phyloP scores from a whole-genome alignment of 2,329 filamentous ascomycete genomes.

The Dichotomopilus funicola region DNA sequence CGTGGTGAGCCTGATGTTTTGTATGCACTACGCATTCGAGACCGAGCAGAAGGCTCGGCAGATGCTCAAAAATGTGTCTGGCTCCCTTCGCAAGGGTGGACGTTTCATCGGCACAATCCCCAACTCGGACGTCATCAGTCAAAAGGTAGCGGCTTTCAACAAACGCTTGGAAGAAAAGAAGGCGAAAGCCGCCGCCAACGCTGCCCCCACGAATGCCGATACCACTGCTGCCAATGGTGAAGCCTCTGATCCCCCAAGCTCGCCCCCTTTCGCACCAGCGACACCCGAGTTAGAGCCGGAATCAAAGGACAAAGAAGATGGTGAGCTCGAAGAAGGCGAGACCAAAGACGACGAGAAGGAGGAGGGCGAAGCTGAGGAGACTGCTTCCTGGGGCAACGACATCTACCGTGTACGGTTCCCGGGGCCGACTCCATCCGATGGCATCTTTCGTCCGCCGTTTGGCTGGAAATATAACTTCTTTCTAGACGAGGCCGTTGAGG shows the following conservation, averaged over 20 bases:
- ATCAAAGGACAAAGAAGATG: constrained; percentile 17
- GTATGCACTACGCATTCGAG: constrained; percentile 98
- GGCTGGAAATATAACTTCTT: constrained; percentile 99
- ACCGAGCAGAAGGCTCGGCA: constrained; percentile 79
- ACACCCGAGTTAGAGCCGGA: too few species aligned
- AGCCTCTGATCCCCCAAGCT: neutral
- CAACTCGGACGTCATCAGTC: constrained; percentile 86
- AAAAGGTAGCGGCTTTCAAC: constrained; percentile 72
- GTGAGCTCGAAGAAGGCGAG: constrained; percentile 28
- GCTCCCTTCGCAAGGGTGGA: constrained; percentile 85
- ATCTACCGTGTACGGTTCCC: constrained; percentile 91
- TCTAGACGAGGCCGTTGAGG: constrained; percentile 90
- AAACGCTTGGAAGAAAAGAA: constrained; percentile 35
- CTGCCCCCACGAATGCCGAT: constrained; percentile 20
- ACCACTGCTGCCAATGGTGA: neutral
- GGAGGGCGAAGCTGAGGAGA: constrained; percentile 49
- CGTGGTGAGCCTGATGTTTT: constrained; percentile 98
- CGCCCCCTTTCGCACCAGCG: too few species aligned
- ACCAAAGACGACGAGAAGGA: constrained; percentile 31
- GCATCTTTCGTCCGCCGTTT: constrained; percentile 87
- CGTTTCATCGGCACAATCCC: constrained; percentile 92
- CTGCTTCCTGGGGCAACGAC: constrained; percentile 82
- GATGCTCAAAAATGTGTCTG: constrained; percentile 91
- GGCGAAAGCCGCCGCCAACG: constrained; percentile 27
- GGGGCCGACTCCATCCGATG: constrained; percentile 72